Evolutionary conservation across 2,329 filamentous ascomycete species (phyloP), one percentile per base, ranked within the genome.

Genomic region (Fusarium graminum): DNA sequence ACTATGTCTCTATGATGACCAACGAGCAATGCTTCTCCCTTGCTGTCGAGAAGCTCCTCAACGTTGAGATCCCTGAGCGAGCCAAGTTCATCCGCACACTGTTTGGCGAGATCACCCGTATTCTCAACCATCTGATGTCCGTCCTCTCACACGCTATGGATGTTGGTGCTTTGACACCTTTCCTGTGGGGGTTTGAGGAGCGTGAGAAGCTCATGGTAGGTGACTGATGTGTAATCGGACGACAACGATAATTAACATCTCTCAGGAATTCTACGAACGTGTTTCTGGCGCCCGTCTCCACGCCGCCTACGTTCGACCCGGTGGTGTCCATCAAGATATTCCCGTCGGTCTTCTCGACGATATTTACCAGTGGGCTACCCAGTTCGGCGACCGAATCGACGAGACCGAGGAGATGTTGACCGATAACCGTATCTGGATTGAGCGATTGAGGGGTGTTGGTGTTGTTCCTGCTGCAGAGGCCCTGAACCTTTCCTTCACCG

Each of bases 1-100:
- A 99, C 82, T 99, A 99, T 80, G 94, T 97, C 73, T 97, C 93
- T 75, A 99, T 99, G 96, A 99, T 99, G 95, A 99, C 95, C 75
- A 99, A 99, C 81, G 95, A 99, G 86, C 95, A 99, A 82, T 97
- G 93, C 77, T 99, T 93, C 81, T 89, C 93, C 36, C 86, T 99
- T 70, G 95, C 93, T 19, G 94, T 98, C 55, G 95, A 99, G 87
- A 99, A 99, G 86, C 86, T 99, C 63, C 85, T 99, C 74, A 99
- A 99, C 80, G 85, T 99, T 69, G 96, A 99, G 79, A 92, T 99
- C 67, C 95, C 95, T 25, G 91, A 95, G 69, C 87, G 95, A 76
- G 95, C 95, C 74, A 98, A 99, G 84, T 99, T 90, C 84, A 99
- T 99, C 77, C 88, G 95, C 70, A 98, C 94, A 32, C 0, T 99